Conservation (phyloP, 2,329 filamentous ascomycete species). For the Juglanconis sp. region DNA sequence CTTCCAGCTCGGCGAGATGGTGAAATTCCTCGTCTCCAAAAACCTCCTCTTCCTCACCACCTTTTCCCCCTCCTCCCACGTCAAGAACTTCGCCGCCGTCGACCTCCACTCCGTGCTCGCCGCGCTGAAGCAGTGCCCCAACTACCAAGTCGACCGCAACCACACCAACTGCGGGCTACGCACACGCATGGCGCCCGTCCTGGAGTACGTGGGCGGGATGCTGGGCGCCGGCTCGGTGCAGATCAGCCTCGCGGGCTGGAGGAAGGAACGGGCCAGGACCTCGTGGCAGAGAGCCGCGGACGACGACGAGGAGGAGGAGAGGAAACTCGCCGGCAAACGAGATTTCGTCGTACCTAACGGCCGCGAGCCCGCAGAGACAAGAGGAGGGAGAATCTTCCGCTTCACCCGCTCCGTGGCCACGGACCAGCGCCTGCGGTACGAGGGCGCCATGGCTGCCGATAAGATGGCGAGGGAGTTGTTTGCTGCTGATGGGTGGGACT, state of each 20-base stretch:
- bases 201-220: constrained; percentile 62
- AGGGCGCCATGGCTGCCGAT: constrained; percentile 48
- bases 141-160: constrained; percentile 71
- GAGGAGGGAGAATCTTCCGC: constrained; percentile 34
- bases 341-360: constrained; percentile 13
- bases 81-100: constrained; percentile 51
- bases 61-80: constrained; percentile 45
- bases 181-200: constrained; percentile 60
- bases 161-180: constrained; percentile 72
- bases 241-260: constrained; percentile 46
- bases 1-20: constrained; percentile 75
- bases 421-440: constrained; percentile 48
- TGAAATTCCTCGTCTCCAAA: constrained; percentile 65
- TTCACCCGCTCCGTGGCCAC: constrained; percentile 50
- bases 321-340: neutral
- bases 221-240: constrained; percentile 45
- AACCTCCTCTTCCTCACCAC: constrained; percentile 59
- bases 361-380: constrained; percentile 13
- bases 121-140: constrained; percentile 62
- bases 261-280: constrained; percentile 33
- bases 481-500: constrained; percentile 56
- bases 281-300: constrained; percentile 36
- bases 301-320: constrained; percentile 17
- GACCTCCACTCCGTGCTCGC: constrained; percentile 60
- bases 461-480: constrained; percentile 52